Evolutionary conservation across 225 moss, liverwort and hornwort species (phyloP).

Genomic region (Bryum argenteum): DNA sequence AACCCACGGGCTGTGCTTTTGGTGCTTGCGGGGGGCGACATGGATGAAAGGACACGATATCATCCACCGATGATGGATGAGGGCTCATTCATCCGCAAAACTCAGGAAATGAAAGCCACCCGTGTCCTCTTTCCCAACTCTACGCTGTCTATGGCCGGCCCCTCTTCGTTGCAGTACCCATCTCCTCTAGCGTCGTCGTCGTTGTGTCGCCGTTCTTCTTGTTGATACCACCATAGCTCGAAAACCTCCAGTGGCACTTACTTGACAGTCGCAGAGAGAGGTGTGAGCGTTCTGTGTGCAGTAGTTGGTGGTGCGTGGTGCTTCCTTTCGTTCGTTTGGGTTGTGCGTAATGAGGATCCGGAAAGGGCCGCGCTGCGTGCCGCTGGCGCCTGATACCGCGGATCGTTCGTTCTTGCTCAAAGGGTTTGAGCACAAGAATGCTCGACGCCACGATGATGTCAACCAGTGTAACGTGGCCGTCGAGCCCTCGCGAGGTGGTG

Average conservation of each 20-base stretch:
- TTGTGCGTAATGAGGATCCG: conserved; percentile 47
- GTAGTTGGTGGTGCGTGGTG: background rate
- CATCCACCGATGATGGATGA: background rate
- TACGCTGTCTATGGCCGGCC: conserved; percentile 38
- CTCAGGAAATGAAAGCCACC: conserved; percentile 35
- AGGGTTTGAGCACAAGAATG: conserved; percentile 20
- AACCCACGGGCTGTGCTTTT: conserved; percentile 43
- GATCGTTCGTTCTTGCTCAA: conserved; percentile 33
- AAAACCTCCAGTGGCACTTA: conserved; percentile 26
- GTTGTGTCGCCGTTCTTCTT: conserved; percentile 25
- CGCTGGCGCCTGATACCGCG: conserved; percentile 20
- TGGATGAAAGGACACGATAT: background rate
- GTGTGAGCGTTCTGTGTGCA: too few relatives aligned
- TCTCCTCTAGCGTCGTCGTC: conserved; percentile 24
- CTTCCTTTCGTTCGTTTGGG: background rate
- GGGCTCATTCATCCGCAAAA: background rate
- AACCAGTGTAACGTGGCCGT: conserved; percentile 2
- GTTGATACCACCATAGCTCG: conserved; percentile 33
- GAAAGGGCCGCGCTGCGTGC: conserved; percentile 42
- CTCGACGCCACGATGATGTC: conserved; percentile 19
- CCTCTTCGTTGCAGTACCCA: conserved; percentile 18
- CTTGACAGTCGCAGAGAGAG: too few relatives aligned
- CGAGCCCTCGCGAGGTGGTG: background rate
- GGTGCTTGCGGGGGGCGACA: conserved; percentile 19
- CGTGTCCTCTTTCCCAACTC: conserved; percentile 35